Percentiles rank a stretch among this genome's conserved stretches.
Evolutionary conservation across 2,329 filamentous ascomycete species (phyloP).

Genomic region (Colletotrichum tropicicola): DNA sequence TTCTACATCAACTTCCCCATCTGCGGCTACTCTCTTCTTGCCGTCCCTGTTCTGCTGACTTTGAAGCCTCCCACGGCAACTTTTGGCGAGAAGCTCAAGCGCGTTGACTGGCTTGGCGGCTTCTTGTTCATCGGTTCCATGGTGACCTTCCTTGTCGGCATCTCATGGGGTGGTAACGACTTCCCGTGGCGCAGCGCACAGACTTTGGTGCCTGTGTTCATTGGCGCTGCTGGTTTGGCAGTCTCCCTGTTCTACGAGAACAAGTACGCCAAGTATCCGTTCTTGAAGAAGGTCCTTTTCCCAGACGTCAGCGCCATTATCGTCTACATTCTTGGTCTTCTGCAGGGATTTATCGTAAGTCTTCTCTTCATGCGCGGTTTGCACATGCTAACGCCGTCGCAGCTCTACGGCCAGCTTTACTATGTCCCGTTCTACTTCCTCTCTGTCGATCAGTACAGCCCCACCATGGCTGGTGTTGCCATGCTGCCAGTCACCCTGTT

Average conservation of each 20-base stretch:
- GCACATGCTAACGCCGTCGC: background rate
- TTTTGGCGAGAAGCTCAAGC: slow-evolving; percentile 41
- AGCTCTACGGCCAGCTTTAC: slow-evolving; percentile 42
- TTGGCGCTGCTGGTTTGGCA: slow-evolving; percentile 50
- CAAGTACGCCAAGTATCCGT: slow-evolving; percentile 40
- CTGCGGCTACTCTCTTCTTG: slow-evolving; percentile 47
- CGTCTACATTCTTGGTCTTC: slow-evolving; percentile 40
- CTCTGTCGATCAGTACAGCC: slow-evolving; percentile 41
- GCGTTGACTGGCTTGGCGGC: slow-evolving; percentile 57
- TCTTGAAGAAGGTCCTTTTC: slow-evolving; percentile 42
- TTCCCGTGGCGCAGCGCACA: slow-evolving; percentile 50
- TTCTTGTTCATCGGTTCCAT: slow-evolving; percentile 53
- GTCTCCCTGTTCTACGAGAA: slow-evolving; percentile 48
- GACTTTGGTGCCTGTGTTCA: slow-evolving; percentile 51
- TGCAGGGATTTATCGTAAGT: slow-evolving; percentile 45
- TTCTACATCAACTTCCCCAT: slow-evolving; percentile 59
- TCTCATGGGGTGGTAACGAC: slow-evolving; percentile 56
- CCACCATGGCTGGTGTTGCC: slow-evolving; percentile 44
- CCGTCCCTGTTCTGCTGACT: slow-evolving; percentile 52
- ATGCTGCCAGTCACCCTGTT: slow-evolving; percentile 43
- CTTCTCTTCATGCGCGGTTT: background rate
- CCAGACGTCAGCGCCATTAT: slow-evolving; percentile 37
- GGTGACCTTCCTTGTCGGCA: slow-evolving; percentile 54
- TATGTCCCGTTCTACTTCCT: slow-evolving; percentile 49
- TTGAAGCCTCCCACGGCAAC: slow-evolving; percentile 43